A percentile compares a stretch with the other conserved stretches of the same genome.
Evolutionary conservation across 768 basidiomycete genomes (phyloP).

Genomic region (Polyporus arcularius): DNA sequence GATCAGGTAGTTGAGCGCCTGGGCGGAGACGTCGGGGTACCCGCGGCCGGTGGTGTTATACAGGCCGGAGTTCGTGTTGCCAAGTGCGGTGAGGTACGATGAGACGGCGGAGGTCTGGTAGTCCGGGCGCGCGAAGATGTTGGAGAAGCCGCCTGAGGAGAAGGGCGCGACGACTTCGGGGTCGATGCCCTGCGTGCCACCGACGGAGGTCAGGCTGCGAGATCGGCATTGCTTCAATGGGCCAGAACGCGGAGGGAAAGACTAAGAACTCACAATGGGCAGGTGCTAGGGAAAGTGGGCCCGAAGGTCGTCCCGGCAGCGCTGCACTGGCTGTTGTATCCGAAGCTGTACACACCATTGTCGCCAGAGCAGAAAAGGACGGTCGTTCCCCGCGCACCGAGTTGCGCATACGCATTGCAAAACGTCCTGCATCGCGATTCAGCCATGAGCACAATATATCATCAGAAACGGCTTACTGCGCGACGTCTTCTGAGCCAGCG

Average conservation of each 20-base stretch:
- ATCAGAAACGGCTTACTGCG: background rate
- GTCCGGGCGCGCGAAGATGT: constrained; percentile 29
- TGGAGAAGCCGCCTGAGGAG: constrained; percentile 37
- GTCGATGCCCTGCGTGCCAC: constrained; percentile 29
- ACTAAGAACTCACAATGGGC: constrained; percentile 30
- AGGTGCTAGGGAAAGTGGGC: constrained; percentile 35
- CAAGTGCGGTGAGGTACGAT: background rate
- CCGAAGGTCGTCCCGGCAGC: constrained; percentile 30
- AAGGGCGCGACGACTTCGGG: constrained; percentile 32
- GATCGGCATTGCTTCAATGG: background rate
- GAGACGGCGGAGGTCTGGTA: constrained; percentile 41
- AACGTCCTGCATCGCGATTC: constrained; percentile 32
- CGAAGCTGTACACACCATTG: constrained; percentile 34
- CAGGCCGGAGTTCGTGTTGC: constrained; percentile 20
- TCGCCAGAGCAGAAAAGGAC: constrained; percentile 39
- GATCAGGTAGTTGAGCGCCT: constrained; percentile 31
- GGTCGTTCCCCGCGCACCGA: constrained; percentile 35
- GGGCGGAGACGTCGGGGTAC: constrained; percentile 48
- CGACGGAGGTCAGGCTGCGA: constrained; percentile 35
- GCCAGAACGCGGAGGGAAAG: background rate
- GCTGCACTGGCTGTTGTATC: constrained; percentile 2
- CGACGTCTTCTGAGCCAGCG: background rate
- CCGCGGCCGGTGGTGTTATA: constrained; percentile 39
- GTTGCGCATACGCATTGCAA: constrained; percentile 35
- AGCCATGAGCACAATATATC: background rate